Base-by-base conservation (phyloP, 148 eudicot genomes). In the Rhododendron vialii region DNA sequence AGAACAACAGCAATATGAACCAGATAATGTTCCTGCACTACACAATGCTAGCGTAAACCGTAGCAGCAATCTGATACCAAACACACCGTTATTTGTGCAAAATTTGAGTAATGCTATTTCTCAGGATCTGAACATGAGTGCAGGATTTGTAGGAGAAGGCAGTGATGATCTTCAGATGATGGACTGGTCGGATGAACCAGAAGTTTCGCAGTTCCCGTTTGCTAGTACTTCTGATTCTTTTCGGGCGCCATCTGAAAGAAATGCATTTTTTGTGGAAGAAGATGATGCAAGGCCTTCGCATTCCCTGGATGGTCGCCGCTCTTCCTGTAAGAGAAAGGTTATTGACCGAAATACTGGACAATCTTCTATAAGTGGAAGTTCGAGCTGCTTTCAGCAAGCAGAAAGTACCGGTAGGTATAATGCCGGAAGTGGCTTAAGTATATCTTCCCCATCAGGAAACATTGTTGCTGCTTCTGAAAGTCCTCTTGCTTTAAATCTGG, bases 271-370 rank as follows among this genome's bases (percentile, higher is more conserved):
- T 15, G 85, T 85, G 86, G 95, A 91, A 81, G 95, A 92, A 35
- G 90, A 88, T 82, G 95, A 93, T 84, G 85, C 69, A 53, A 91
- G 96, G 87, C 95, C 92, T 69, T 90, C 90, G 36, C 85, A 83
- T 87, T 89, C 95, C 50, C 41, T 91, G 85, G 98, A 93, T 78
- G 92, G 91, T 83, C 92, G 94, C 20, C 94, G 94, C 74, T 45
- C 86, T 35, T 90, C 98, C 11, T 92, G 98, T 87, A 98, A 98
- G 90, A 90, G 99, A 85, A 98, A 98, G 87, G 89, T 93, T 67
- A 84, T 92, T 85, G 99, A 95, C 88, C 93, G 88, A 59, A 88
- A 89, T 85, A 89, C 55, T 48, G 96, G 98, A 24, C 98, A 92
- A 84, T 94, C 99, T 57, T 98, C 99, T 86, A 89, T 77, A 74